Base-by-base conservation (phyloP, 1,284 basidiomycete genomes). In the Sporisorium reilianum region DNA sequence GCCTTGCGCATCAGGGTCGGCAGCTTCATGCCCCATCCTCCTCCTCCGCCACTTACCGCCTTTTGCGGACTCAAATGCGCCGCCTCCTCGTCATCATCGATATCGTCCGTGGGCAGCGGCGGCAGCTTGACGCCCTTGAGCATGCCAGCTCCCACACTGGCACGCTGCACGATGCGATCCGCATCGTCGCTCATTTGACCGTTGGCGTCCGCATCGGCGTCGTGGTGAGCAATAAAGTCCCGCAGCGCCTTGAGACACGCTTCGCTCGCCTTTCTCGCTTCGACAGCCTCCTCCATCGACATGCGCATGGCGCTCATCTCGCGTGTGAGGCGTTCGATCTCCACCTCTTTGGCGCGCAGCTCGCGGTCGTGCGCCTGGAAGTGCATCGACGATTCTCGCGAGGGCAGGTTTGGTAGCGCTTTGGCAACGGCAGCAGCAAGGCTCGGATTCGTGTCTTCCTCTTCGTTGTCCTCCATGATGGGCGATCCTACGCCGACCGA, bases 181-280 rank as follows among this genome's bases (percentile, higher is more conserved):
- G 68, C 64, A 38, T 76, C 65, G 23, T 65, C 53, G 22, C 55
- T 42, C 64, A 69, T 62, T 49, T 59, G 65, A 9, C 51, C 75
- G 10, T 62, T 60, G 8, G 64, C 59, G 40, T 71, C 71, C 49
- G 73, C 74, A 23, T 67, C 66, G 3, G 62, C 66, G 18, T 77
- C 74, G 49, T 71, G 66, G 6, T 32, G 45, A 10, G 74, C 71
- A 56, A 79, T 78, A 23, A 71, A 80, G 32, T 80, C 80, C 11
- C 79, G 71, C 50, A 81, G 58, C 9, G 79, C 80, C 40, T 71
- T 71, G 40, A 80, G 73, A 55, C 75, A 76, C 30, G 68, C 71
- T 65, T 81, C 79, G 64, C 80, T 79, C 40, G 79, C 82, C 63
- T 78, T 70, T 18, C 81, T 55, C n/a, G 80, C 79, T 51, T 84